Conservation (phyloP, 2,329 filamentous ascomycete genomes). For the Colletotrichum euphorbiae region DNA sequence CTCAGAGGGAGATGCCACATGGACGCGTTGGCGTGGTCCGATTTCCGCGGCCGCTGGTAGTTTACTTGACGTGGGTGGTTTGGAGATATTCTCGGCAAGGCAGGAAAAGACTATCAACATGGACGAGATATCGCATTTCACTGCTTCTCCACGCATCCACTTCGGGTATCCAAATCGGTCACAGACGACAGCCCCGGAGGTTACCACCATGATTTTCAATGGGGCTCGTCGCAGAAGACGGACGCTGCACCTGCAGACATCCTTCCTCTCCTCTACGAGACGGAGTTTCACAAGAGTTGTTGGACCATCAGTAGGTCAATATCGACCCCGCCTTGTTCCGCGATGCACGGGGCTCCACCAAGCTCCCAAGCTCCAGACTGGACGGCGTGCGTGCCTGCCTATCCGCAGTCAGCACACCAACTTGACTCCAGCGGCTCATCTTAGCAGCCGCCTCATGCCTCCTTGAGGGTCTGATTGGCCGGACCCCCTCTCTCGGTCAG, state of each 20-base stretch:
- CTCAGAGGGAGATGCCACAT: not conserved
- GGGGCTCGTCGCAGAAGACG: not conserved
- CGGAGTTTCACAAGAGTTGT: too few species aligned
- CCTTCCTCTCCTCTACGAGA: not conserved
- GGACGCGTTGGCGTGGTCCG: not conserved
- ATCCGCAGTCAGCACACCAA: slow-evolving; percentile 32
- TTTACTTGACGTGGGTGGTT: not conserved
- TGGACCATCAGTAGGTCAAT: not conserved
- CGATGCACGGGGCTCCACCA: not conserved
- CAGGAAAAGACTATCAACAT: not conserved
- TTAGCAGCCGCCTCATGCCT: slow-evolving; percentile 15
- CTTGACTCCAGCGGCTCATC: slow-evolving; percentile 25
- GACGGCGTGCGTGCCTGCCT: not conserved
- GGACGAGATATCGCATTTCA: not conserved
- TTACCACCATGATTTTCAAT: slow-evolving; percentile 2
- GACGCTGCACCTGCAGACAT: slow-evolving; percentile 2
- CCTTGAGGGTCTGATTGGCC: slow-evolving; percentile 4
- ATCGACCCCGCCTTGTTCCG: slow-evolving; percentile 12
- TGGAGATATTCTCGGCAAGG: not conserved
- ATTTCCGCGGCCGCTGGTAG: not conserved
- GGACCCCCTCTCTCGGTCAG: slow-evolving; percentile 21
- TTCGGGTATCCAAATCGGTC: slow-evolving; percentile 21
- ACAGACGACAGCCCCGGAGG: slow-evolving; percentile 11
- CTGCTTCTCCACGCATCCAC: slow-evolving; percentile 8
- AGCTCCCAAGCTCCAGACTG: slow-evolving; percentile 12